Conservation (phyloP, 2,329 filamentous ascomycete species). For the Alternaria sp. region DNA sequence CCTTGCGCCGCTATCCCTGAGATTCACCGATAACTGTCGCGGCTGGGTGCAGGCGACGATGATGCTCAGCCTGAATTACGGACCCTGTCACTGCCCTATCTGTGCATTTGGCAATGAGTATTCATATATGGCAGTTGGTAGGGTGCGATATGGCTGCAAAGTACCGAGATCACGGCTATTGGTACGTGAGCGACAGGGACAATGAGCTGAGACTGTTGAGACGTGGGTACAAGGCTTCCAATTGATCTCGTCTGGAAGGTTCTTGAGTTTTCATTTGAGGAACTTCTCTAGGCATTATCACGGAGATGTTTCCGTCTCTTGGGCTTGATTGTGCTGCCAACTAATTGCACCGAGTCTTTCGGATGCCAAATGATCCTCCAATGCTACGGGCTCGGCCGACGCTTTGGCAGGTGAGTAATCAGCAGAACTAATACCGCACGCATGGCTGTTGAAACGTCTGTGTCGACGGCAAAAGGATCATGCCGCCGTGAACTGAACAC, state of each 20-base stretch:
- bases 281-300: not conserved
- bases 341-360: not conserved
- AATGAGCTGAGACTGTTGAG: constrained; percentile 9
- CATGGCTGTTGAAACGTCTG: not conserved
- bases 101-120: constrained; percentile 4
- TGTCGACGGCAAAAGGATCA: not conserved
- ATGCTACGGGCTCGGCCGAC: not conserved
- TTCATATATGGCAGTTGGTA: not conserved
- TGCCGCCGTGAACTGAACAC: not conserved
- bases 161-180: not conserved
- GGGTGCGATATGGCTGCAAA: not conserved
- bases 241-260: not conserved
- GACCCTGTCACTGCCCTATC: constrained; percentile 7
- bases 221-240: not conserved
- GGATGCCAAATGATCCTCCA: not conserved
- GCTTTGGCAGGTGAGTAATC: not conserved
- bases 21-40: not conserved
- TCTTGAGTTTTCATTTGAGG: not conserved
- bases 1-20: constrained; percentile 6
- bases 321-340: not conserved
- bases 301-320: not conserved
- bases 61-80: not conserved
- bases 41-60: not conserved
- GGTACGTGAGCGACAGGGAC: not conserved
- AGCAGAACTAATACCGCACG: not conserved